A percentile compares a stretch with the other conserved stretches of the same genome.
These are phyloP conservation scores for Zygoascus biomembranicola DNA, from an alignment of 805 yeast genomes.

Conservation along the genomic window DNA sequence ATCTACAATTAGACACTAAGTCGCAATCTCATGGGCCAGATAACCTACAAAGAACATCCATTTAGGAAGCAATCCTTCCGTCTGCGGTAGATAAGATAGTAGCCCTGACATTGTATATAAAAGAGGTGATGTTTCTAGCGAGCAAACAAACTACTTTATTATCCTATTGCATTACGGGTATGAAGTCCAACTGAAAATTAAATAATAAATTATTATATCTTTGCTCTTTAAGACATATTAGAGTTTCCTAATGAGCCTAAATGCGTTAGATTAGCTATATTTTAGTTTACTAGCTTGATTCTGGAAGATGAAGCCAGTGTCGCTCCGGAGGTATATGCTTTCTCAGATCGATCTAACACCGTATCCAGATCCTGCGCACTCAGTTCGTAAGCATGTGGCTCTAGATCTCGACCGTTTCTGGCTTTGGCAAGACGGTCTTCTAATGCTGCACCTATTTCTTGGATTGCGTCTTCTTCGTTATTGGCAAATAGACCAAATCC, in stretches of 20 bases:
- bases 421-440: neutral
- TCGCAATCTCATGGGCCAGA: neutral
- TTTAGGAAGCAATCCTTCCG: conserved; percentile 54
- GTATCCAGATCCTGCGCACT: conserved; percentile 8
- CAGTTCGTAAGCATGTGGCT: conserved; percentile 1
- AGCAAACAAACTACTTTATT: too few relatives aligned
- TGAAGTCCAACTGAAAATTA: too few relatives aligned
- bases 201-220: too few relatives aligned
- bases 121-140: neutral
- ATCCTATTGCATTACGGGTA: too few relatives aligned
- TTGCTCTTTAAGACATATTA: too few relatives aligned
- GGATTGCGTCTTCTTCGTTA: neutral
- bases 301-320: neutral
- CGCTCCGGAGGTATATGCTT: conserved; percentile 7
- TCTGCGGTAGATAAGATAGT: conserved; percentile 2
- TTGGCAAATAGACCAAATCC: conserved; percentile 17
- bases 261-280: too few relatives aligned
- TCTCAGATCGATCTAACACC: conserved; percentile 12
- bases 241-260: too few relatives aligned
- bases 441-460: conserved; percentile 1
- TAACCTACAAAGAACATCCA: conserved; percentile 59
- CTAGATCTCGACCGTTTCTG: neutral
- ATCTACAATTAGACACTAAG: conserved; percentile 27
- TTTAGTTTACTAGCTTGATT: neutral
- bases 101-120: neutral